Conservation (phyloP, 75 land plant species). For the Sequoia sempervirens region DNA sequence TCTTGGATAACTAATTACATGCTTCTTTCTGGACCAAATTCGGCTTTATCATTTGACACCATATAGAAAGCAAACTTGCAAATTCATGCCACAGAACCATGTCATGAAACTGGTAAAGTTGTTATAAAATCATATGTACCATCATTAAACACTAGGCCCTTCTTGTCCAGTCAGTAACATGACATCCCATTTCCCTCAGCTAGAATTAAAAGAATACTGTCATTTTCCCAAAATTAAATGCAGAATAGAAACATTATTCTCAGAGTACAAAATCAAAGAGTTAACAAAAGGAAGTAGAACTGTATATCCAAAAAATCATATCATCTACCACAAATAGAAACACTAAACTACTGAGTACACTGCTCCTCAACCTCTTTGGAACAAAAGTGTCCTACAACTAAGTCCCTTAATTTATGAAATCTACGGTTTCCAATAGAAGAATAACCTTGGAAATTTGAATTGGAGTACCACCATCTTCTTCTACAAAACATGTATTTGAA, state of each 20-base stretch:
- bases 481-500: neutral
- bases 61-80: neutral
- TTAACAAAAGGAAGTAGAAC: neutral
- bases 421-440: neutral
- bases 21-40: neutral
- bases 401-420: neutral
- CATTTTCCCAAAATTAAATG: neutral
- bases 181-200: neutral
- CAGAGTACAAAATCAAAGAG: neutral
- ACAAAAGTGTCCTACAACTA: constrained; percentile 10
- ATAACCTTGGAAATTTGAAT: neutral
- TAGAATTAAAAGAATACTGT: neutral
- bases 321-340: neutral
- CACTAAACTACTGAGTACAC: neutral
- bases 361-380: neutral
- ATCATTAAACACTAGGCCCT: neutral
- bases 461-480: constrained; percentile 2
- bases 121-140: neutral
- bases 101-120: neutral
- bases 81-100: neutral
- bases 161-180: neutral
- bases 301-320: constrained; percentile 7
- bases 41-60: neutral
- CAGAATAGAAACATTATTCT: neutral
- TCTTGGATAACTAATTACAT: neutral